Evolutionary conservation across 192 early-diverging fungal genomes (phyloP).

Genomic region (Linnemannia exigua): DNA sequence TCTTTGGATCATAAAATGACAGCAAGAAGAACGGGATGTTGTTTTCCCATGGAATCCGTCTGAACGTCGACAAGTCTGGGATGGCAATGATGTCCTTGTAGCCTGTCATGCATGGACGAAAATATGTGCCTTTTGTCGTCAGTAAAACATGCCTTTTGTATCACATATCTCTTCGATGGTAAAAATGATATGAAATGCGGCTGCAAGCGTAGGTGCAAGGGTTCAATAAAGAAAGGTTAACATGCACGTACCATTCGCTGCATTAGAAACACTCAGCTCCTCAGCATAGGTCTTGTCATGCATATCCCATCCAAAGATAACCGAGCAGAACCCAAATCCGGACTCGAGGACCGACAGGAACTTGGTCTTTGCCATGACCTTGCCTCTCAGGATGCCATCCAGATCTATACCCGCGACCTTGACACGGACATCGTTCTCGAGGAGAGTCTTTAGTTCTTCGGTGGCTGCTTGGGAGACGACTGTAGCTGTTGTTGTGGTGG

Average conservation of each 20-base stretch:
- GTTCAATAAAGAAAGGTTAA: neutral
- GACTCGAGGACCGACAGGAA: conserved; percentile 73
- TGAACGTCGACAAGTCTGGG: conserved; percentile 74
- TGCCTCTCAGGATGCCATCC: conserved; percentile 83
- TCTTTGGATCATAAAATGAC: conserved; percentile 72
- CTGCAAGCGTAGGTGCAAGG: too few relatives aligned
- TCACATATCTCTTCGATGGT: too few relatives aligned
- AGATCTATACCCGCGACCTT: conserved; percentile 78
- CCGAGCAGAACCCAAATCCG: conserved; percentile 86
- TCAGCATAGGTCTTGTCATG: conserved; percentile 75
- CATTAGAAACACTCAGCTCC: conserved; percentile 54
- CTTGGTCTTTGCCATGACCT: conserved; percentile 76
- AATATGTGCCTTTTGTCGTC: too few relatives aligned
- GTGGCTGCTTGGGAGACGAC: neutral
- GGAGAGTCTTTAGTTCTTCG: conserved; percentile 42
- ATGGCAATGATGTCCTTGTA: conserved; percentile 73
- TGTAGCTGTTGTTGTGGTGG: neutral
- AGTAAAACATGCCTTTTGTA: too few relatives aligned
- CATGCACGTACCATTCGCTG: conserved; percentile 40
- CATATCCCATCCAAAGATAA: conserved; percentile 86
- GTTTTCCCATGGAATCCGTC: conserved; percentile 82
- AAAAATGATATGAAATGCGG: too few relatives aligned
- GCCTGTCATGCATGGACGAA: too few relatives aligned
- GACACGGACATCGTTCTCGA: conserved; percentile 61
- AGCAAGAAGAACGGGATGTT: conserved; percentile 81